Conservation (phyloP, 2,329 filamentous ascomycete species). For the Verticillium dahliae region DNA sequence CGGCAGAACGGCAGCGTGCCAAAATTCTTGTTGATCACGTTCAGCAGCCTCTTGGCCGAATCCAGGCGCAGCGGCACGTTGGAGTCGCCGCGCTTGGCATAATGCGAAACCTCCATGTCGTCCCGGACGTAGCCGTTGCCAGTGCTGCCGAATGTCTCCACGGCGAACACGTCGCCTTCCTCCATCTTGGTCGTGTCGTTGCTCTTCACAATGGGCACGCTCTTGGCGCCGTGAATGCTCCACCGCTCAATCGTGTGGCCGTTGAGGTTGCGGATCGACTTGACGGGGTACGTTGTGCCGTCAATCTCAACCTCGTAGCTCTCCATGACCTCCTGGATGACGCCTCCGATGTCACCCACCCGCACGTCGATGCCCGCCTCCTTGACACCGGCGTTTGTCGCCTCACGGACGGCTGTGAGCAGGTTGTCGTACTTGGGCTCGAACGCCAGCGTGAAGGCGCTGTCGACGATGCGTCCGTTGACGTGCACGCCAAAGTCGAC, state of each 20-base stretch:
- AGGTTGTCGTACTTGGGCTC: constrained; percentile 70
- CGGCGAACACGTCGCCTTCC: constrained; percentile 75
- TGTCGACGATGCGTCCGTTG: constrained; percentile 74
- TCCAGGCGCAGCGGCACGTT: constrained; percentile 71
- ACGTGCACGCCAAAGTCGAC: constrained; percentile 79
- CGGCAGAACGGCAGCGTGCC: constrained; percentile 87
- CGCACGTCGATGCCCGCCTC: constrained; percentile 76
- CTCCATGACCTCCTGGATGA: constrained; percentile 72
- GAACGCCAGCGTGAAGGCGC: constrained; percentile 73
- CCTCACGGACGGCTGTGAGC: constrained; percentile 64
- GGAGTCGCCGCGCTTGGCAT: constrained; percentile 67
- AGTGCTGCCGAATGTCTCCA: constrained; percentile 77
- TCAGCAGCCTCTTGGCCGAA: constrained; percentile 80
- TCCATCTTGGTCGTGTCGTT: constrained; percentile 78
- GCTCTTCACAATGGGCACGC: constrained; percentile 73
- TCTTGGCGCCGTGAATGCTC: constrained; percentile 74
- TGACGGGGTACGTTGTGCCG: constrained; percentile 61
- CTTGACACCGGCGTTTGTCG: constrained; percentile 73
- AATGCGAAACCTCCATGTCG: constrained; percentile 82
- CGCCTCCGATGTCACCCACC: constrained; percentile 64
- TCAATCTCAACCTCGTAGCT: constrained; percentile 68
- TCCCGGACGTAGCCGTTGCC: constrained; percentile 71
- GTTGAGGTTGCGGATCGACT: constrained; percentile 66
- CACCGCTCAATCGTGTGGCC: constrained; percentile 73
- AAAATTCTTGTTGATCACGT: constrained; percentile 93